Evolutionary conservation across 345 rosid genomes (phyloP).

Genomic region (Rhizophora mangle): DNA sequence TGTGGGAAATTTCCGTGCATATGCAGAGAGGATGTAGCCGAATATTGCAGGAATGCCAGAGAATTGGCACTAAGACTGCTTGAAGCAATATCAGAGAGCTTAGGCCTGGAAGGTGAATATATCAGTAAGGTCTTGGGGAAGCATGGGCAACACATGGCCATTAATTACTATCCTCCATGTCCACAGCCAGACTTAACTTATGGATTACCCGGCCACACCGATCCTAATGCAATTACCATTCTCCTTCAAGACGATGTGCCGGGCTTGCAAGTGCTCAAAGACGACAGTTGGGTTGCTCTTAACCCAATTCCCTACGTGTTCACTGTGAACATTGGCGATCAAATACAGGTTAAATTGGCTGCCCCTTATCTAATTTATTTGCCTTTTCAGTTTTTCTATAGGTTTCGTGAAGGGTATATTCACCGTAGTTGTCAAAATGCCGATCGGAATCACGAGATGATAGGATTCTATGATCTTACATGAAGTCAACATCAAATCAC

Average conservation of each 20-base stretch:
- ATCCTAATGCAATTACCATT: conserved; percentile 2
- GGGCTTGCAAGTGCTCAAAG: background rate
- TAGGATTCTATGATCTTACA: no score
- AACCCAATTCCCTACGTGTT: background rate
- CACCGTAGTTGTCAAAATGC: no score
- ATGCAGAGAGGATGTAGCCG: background rate
- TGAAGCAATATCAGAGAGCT: conserved; percentile 4
- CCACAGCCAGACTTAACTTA: conserved; percentile 1
- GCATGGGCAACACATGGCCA: conserved; percentile 1
- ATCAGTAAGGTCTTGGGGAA: background rate
- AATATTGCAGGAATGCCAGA: conserved; percentile 1
- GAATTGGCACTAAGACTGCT: background rate
- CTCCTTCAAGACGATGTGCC: conserved; percentile 2
- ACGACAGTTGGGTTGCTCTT: background rate
- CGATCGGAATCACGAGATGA: no score
- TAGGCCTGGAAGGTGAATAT: background rate
- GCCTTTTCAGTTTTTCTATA: no score
- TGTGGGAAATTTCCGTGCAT: no score
- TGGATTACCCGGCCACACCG: conserved; percentile 1
- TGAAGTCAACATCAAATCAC: no score
- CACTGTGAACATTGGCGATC: conserved; percentile 4
- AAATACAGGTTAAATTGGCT: background rate
- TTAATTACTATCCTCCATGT: conserved; percentile 1
- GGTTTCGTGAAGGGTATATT: no score
- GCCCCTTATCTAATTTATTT: no score